Evolutionary conservation across 768 basidiomycete species (phyloP).

Genomic region (Tulasnella sp.): DNA sequence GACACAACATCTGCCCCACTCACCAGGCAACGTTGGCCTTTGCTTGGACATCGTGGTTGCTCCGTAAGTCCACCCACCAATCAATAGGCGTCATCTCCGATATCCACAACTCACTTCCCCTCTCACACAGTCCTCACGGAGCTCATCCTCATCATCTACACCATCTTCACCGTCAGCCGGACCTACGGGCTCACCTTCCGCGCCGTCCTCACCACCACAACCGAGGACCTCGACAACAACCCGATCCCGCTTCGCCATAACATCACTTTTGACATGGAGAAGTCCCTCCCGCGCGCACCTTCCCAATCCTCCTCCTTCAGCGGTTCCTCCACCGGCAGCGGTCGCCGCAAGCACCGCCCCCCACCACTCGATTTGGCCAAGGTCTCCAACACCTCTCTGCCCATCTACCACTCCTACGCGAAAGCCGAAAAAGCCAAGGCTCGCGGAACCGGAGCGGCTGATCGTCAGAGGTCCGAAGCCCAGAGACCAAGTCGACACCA

Average conservation of each 20-base stretch:
- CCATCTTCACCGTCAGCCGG: background rate
- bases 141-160: constrained; percentile 5
- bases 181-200: constrained; percentile 2
- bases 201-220: constrained; percentile 1
- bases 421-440: background rate
- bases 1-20: constrained; percentile 3
- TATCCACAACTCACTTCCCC: background rate
- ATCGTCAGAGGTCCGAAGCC: background rate
- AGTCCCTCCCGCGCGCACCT: background rate
- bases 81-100: too few relatives aligned
- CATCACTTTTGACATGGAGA: constrained; percentile 2
- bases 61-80: constrained; percentile 2
- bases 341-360: constrained; percentile 10
- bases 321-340: background rate
- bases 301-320: constrained; percentile 3
- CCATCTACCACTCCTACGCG: background rate
- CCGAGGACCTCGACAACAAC: background rate
- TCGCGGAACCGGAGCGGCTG: background rate
- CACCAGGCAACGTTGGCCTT: constrained; percentile 8
- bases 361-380: constrained; percentile 12
- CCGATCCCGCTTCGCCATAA: background rate
- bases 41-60: constrained; percentile 8
- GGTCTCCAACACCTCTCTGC: background rate
- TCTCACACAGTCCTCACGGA: background rate
- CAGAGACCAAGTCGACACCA: constrained; percentile 5